A percentile compares a stretch with the other conserved stretches of the same genome.
phyloP scores from a whole-genome alignment of 768 basidiomycete species.

The Cantharellus anzutake region DNA sequence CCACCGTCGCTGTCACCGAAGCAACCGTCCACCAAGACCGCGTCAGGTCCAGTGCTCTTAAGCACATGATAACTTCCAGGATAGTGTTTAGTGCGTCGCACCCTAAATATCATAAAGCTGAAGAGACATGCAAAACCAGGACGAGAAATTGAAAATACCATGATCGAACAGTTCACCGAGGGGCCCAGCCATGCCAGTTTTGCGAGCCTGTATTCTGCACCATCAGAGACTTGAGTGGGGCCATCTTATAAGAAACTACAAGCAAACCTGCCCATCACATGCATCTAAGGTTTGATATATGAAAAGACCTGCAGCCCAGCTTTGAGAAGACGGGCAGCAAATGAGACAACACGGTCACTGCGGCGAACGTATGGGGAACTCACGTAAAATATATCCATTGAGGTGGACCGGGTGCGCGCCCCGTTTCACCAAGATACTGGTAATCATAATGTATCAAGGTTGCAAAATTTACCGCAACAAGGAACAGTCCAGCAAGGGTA shows the following conservation, averaged over 20 bases:
- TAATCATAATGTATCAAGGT: conserved; percentile 78
- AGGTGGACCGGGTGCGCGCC: conserved; percentile 42
- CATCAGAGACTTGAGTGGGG: background rate
- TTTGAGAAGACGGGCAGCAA: conserved; percentile 14
- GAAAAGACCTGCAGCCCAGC: conserved; percentile 80
- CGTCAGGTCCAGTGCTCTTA: conserved; percentile 76
- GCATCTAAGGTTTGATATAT: conserved; percentile 80
- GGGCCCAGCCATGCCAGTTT: conserved; percentile 95
- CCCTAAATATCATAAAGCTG: conserved; percentile 22
- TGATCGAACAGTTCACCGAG: conserved; percentile 98
- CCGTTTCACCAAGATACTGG: conserved; percentile 46
- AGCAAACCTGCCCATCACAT: conserved; percentile 57
- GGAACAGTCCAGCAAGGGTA: conserved; percentile 62
- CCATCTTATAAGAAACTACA: background rate
- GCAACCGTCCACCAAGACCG: conserved; percentile 96
- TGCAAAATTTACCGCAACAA: conserved; percentile 69
- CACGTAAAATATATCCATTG: conserved; percentile 85
- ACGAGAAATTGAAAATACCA: conserved; percentile 27
- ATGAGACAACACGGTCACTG: conserved; percentile 2
- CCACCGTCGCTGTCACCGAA: conserved; percentile 55
- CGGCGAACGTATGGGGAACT: conserved; percentile 13
- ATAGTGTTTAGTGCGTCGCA: conserved; percentile 94
- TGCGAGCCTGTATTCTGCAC: conserved; percentile 75
- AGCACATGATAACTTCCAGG: conserved; percentile 66
- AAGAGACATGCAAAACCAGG: background rate